phyloP scores from a whole-genome alignment of 345 rosid species.

The Fremontodendron californicum region DNA sequence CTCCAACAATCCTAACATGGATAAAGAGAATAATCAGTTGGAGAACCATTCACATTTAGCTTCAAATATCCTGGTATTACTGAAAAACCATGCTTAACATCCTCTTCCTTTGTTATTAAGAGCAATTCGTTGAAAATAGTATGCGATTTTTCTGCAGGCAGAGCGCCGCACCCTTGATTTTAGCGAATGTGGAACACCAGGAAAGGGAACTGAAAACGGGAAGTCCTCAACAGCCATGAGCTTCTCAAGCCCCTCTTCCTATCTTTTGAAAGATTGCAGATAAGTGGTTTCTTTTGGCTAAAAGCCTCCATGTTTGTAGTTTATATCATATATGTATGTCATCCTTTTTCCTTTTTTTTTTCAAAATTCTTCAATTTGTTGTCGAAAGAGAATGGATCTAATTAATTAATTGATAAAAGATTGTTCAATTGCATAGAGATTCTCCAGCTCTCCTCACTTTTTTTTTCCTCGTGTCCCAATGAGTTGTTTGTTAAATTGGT shows the following conservation, averaged over 20 bases:
- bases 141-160: constrained; percentile 41
- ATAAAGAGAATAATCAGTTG: constrained; percentile 41
- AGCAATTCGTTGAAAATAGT: background rate
- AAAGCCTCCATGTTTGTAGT: constrained; percentile 18
- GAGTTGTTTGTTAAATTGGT: too few species aligned
- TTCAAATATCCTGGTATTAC: constrained; percentile 42
- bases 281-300: constrained; percentile 31
- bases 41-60: constrained; percentile 43
- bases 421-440: background rate
- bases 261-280: constrained; percentile 84
- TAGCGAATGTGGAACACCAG: constrained; percentile 88
- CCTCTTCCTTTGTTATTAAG: background rate
- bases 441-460: background rate
- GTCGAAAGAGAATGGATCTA: constrained; percentile 2
- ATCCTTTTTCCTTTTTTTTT: background rate
- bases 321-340: constrained; percentile 5
- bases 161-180: constrained; percentile 88
- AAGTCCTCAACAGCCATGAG: constrained; percentile 29
- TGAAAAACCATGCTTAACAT: background rate
- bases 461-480: too few species aligned
- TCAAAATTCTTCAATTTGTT: constrained; percentile 11
- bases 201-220: constrained; percentile 43
- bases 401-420: constrained; percentile 17
- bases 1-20: constrained; percentile 24
- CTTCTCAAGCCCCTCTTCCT: constrained; percentile 62